Evolutionary conservation across 108 stramenopile genomes (phyloP).

Genomic region (Cylindrotheca closterium): DNA sequence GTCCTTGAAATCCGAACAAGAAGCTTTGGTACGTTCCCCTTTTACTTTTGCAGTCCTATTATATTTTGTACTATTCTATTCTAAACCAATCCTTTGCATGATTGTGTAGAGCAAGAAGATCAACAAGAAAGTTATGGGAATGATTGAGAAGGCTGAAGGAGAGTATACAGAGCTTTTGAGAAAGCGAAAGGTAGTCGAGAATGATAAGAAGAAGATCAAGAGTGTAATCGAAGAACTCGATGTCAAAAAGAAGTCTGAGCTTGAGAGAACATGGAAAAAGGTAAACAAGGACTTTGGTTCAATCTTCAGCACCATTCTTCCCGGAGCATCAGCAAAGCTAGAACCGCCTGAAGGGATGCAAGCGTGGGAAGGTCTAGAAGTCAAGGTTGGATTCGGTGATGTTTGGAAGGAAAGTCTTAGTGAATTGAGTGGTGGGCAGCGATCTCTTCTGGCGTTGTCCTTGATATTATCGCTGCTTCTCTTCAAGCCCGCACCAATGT

Average conservation of each 20-base stretch:
- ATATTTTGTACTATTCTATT: neutral
- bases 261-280: conserved; percentile 93
- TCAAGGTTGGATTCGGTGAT: conserved; percentile 94
- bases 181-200: conserved; percentile 96
- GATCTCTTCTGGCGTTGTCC: conserved; percentile 96
- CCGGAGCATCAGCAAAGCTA: conserved; percentile 94
- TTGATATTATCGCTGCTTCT: conserved; percentile 94
- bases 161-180: conserved; percentile 96
- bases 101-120: conserved; percentile 83
- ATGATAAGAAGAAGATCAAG: conserved; percentile 97
- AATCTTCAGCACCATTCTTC: conserved; percentile 96
- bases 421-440: conserved; percentile 98
- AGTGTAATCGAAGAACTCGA: conserved; percentile 96
- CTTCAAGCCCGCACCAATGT: conserved; percentile 99
- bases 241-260: conserved; percentile 93
- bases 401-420: conserved; percentile 98
- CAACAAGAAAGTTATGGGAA: conserved; percentile 99
- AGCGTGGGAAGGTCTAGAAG: conserved; percentile 96
- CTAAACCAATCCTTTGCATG: neutral
- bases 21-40: conserved; percentile 66
- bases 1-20: conserved; percentile 81
- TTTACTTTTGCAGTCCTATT: neutral
- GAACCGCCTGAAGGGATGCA: conserved; percentile 94
- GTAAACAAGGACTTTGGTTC: conserved; percentile 99
- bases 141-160: conserved; percentile 98